Evolutionary conservation across 345 rosid species (phyloP).

Genomic region (Citrus trifoliata): DNA sequence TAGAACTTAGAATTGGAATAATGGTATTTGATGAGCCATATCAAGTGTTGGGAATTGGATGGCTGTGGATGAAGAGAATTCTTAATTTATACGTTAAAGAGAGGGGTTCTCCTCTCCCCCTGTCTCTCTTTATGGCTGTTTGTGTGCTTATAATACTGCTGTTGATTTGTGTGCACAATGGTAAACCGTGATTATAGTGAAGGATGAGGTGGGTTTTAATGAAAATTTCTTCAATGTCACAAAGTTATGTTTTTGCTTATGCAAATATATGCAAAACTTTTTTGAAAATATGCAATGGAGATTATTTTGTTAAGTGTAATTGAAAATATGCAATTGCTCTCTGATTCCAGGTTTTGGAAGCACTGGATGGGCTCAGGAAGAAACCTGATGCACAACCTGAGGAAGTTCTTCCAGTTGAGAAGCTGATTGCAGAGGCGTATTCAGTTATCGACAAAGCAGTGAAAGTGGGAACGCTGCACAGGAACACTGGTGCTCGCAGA

Average conservation of each 20-base stretch:
- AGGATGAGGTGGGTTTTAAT: not conserved
- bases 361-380: constrained; percentile 69
- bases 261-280: not conserved
- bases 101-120: not conserved
- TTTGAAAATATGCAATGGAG: not conserved
- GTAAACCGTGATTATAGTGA: not conserved
- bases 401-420: constrained; percentile 69
- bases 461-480: constrained; percentile 65
- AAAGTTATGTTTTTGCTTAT: not conserved
- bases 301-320: not conserved
- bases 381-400: constrained; percentile 75
- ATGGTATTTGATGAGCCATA: no score
- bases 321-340: no score
- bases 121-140: not conserved
- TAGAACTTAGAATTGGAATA: not conserved
- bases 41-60: not conserved
- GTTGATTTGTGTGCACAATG: not conserved
- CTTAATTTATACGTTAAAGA: not conserved
- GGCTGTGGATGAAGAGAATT: not conserved
- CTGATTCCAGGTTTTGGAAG: constrained; percentile 66
- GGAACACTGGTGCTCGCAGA: constrained; percentile 78
- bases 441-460: constrained; percentile 85
- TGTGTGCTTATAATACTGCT: not conserved
- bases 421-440: constrained; percentile 83
- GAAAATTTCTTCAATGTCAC: not conserved